These are phyloP conservation scores for Aspergillus luchuensis DNA, from an alignment of 2,329 filamentous ascomycete genomes.

Conservation along the genomic window DNA sequence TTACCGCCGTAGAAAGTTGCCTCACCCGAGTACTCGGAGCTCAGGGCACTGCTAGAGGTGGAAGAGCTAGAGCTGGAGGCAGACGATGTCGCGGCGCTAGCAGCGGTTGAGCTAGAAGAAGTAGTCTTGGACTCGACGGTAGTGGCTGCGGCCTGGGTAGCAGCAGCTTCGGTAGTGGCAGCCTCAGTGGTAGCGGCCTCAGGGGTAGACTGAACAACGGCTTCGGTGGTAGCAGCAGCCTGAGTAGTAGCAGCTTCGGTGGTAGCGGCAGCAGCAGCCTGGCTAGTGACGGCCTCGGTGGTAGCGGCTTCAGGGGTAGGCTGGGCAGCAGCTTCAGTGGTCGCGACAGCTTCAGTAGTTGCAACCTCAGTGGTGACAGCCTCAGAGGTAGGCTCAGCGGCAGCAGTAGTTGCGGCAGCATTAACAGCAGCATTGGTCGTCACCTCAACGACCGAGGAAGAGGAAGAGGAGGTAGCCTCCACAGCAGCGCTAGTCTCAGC, in stretches of 20 bases:
- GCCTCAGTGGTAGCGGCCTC: slow-evolving; percentile 11
- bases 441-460: slow-evolving; percentile 2
- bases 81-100: slow-evolving; percentile 4
- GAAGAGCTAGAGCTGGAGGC: slow-evolving; percentile 13
- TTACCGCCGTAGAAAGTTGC: slow-evolving; percentile 61
- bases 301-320: neutral
- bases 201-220: slow-evolving; percentile 1
- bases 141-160: neutral
- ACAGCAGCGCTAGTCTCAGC: neutral
- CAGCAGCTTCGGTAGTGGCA: slow-evolving; percentile 2
- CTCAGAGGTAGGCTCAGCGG: slow-evolving; percentile 4
- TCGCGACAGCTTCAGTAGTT: slow-evolving; percentile 4
- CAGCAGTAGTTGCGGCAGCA: neutral
- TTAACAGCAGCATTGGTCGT: neutral
- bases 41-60: slow-evolving; percentile 14
- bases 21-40: slow-evolving; percentile 37
- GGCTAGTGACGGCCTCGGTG: neutral
- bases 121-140: neutral
- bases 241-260: slow-evolving; percentile 6
- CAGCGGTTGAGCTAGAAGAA: slow-evolving; percentile 13
- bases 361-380: neutral
- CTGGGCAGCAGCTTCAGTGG: slow-evolving; percentile 1
- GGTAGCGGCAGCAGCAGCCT: slow-evolving; percentile 5
- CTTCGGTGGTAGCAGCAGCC: slow-evolving; percentile 7
- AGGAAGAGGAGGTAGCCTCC: slow-evolving; percentile 4